Conservation (phyloP, 495 filamentous ascomycete species). For the Penicillium lagena region DNA sequence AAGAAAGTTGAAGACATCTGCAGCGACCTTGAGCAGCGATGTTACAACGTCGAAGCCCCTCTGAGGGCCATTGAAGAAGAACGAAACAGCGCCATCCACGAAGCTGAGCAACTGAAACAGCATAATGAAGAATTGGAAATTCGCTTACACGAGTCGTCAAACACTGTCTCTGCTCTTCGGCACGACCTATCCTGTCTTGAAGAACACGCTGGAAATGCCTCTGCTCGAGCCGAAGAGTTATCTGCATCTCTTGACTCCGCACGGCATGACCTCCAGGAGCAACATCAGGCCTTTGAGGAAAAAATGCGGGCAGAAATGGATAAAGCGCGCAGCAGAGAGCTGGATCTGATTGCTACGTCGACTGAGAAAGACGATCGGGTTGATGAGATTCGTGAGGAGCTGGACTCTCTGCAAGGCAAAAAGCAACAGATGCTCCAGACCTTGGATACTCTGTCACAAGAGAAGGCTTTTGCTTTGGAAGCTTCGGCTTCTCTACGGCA, state of each 20-base stretch:
- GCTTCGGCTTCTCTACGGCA: slow-evolving; percentile 7
- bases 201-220: slow-evolving; percentile 19
- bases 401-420: slow-evolving; percentile 12
- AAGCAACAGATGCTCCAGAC: slow-evolving; percentile 9
- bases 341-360: slow-evolving; percentile 37
- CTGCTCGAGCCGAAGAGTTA: slow-evolving; percentile 20
- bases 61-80: slow-evolving; percentile 38
- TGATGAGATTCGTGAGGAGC: slow-evolving; percentile 26
- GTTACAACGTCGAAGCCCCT: slow-evolving; percentile 42
- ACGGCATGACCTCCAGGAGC: slow-evolving; percentile 22
- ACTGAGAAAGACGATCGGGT: slow-evolving; percentile 41
- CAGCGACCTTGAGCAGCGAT: slow-evolving; percentile 49
- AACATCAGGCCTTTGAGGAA: slow-evolving; percentile 15
- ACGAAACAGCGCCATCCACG: slow-evolving; percentile 24
- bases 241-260: slow-evolving; percentile 15
- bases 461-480: slow-evolving; percentile 11
- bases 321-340: slow-evolving; percentile 28
- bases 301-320: slow-evolving; percentile 19
- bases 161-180: slow-evolving; percentile 15
- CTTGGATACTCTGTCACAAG: slow-evolving; percentile 12
- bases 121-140: slow-evolving; percentile 22
- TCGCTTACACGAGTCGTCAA: slow-evolving; percentile 16
- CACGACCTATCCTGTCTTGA: slow-evolving; percentile 24
- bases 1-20: slow-evolving; percentile 45
- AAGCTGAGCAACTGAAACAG: slow-evolving; percentile 19